A percentile compares a stretch with the other conserved stretches of the same genome.
Evolutionary conservation across 1,139 yeast species (phyloP).

Genomic region (Zygosaccharomyces sapae): DNA sequence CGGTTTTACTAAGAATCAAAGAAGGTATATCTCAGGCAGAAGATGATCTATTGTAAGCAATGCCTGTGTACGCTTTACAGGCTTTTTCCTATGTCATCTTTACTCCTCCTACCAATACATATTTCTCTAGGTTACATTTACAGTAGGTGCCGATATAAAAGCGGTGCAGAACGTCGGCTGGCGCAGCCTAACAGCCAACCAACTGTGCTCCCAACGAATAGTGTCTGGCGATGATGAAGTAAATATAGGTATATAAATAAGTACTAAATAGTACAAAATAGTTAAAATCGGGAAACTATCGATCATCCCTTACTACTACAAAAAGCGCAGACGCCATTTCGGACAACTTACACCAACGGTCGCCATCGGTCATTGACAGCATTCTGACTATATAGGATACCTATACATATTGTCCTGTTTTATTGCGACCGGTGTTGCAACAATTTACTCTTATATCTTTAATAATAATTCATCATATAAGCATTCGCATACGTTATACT

Average conservation of each 20-base stretch:
- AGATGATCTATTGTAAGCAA: slow-evolving; percentile 44
- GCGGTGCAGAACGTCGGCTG: no score
- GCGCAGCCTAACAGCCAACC: no score
- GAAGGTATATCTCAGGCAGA: slow-evolving; percentile 68
- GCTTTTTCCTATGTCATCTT: no score
- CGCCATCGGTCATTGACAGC: not conserved
- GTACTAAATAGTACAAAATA: not conserved
- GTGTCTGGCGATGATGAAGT: no score
- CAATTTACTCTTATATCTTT: no score
- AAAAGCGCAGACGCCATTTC: slow-evolving; percentile 1
- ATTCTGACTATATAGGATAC: not conserved
- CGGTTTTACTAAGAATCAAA: slow-evolving; percentile 76
- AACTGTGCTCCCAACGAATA: no score
- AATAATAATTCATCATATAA: not conserved
- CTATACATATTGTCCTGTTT: not conserved
- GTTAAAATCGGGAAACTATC: not conserved
- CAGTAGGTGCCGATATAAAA: no score
- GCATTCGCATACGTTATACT: not conserved
- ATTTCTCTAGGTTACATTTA: no score
- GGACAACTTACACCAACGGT: slow-evolving; percentile 1
- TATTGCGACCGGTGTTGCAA: not conserved
- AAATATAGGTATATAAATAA: not conserved
- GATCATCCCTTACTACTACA: not conserved
- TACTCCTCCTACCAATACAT: no score
- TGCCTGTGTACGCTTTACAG: not conserved